Conservation (phyloP, 2,329 filamentous ascomycete genomes). For the Fusarium praegraminearum region DNA sequence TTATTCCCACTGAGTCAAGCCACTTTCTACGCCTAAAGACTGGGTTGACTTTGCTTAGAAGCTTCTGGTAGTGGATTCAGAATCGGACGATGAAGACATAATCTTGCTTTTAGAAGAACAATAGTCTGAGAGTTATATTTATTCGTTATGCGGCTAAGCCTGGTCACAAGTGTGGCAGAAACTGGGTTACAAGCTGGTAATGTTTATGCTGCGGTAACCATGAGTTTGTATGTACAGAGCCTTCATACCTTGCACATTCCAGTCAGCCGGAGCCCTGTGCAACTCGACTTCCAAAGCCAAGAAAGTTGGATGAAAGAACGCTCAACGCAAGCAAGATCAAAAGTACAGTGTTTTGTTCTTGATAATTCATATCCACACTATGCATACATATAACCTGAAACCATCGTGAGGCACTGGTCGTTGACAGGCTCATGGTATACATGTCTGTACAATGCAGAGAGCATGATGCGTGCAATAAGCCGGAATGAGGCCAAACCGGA, state of each 20-base stretch:
- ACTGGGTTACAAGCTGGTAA: neutral
- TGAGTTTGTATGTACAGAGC: neutral
- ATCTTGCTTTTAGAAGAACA: neutral
- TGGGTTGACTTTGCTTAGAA: neutral
- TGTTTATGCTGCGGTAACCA: neutral
- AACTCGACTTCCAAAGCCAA: neutral
- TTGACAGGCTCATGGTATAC: neutral
- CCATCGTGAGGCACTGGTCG: neutral
- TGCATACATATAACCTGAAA: neutral
- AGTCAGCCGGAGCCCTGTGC: neutral
- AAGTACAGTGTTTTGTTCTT: neutral
- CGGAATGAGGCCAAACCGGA: neutral
- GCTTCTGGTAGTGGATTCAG: no score
- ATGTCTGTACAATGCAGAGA: neutral
- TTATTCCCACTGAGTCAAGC: neutral
- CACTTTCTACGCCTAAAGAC: neutral
- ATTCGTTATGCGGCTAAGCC: neutral
- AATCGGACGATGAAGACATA: neutral
- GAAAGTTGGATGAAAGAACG: neutral
- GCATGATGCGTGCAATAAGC: neutral
- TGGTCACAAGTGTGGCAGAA: neutral
- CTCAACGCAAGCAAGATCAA: neutral
- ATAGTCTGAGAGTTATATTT: neutral
- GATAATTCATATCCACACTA: neutral
- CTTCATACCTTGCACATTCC: constrained; percentile 13